phyloP scores from a whole-genome alignment of 2,329 filamentous ascomycete genomes.

The Botrytis fabae region DNA sequence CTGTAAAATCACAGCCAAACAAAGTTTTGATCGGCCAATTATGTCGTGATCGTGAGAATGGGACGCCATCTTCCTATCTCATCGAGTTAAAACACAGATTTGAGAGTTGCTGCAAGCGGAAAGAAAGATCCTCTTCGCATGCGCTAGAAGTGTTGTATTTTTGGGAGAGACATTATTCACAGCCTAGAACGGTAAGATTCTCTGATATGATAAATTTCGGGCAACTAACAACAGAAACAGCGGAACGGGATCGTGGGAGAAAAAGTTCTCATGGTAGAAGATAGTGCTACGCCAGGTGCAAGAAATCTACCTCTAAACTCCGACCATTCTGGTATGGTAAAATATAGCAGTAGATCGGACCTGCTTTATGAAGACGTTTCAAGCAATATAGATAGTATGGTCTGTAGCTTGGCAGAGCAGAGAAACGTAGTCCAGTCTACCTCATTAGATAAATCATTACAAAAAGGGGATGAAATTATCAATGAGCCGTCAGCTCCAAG shows the following conservation, averaged over 20 bases:
- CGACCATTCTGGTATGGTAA: constrained; percentile 22
- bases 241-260: not conserved
- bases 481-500: not conserved
- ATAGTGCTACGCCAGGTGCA: constrained; percentile 14
- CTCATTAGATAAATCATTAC: not conserved
- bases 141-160: constrained; percentile 22
- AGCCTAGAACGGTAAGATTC: constrained; percentile 7
- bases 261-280: constrained; percentile 11
- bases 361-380: constrained; percentile 13
- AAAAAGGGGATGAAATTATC: not conserved
- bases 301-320: constrained; percentile 6
- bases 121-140: not conserved
- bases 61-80: constrained; percentile 3
- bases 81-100: constrained; percentile 7
- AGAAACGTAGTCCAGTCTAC: not conserved
- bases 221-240: not conserved
- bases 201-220: not conserved
- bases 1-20: constrained; percentile 19
- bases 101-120: constrained; percentile 4
- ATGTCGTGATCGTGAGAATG: constrained; percentile 13
- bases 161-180: constrained; percentile 16
- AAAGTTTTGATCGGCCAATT: constrained; percentile 16
- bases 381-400: constrained; percentile 10
- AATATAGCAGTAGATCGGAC: constrained; percentile 9
- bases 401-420: not conserved